Conservation (phyloP, 257 asterid genomes). For the Paulownia fortunei region DNA sequence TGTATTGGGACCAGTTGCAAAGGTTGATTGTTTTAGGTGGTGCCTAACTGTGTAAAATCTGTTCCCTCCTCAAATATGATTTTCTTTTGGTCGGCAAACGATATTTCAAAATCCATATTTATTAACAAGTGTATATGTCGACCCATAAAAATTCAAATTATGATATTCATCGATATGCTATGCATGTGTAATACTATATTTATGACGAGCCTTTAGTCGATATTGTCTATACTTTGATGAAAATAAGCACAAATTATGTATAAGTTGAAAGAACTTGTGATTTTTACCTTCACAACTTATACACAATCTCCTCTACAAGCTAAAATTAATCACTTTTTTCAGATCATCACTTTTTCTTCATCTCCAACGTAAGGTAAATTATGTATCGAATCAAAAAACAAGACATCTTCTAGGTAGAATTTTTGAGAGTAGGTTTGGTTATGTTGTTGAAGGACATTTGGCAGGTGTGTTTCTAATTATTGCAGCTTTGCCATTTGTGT, state of each 20-base stretch:
- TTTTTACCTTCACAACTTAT: no score
- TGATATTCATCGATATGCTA: not conserved
- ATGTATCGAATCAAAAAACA: not conserved
- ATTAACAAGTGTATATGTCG: not conserved
- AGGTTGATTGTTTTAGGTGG: slow-evolving; percentile 11
- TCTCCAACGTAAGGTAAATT: no score
- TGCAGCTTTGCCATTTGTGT: not conserved
- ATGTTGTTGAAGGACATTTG: not conserved
- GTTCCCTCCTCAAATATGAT: not conserved
- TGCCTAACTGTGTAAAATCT: slow-evolving; percentile 27
- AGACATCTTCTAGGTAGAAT: not conserved
- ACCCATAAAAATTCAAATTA: not conserved
- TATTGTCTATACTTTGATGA: no score
- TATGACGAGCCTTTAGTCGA: no score
- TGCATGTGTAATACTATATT: no score
- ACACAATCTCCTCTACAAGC: no score
- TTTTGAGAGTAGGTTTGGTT: not conserved
- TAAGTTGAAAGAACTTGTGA: no score
- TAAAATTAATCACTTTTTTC: no score
- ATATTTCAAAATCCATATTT: not conserved
- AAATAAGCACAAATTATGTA: no score
- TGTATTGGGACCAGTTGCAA: slow-evolving; percentile 1
- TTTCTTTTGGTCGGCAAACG: not conserved
- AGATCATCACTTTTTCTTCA: no score
- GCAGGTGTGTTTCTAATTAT: not conserved